Evolutionary conservation across 805 yeast species (phyloP).

Genomic region (Barnettozyma wickerhamii): DNA sequence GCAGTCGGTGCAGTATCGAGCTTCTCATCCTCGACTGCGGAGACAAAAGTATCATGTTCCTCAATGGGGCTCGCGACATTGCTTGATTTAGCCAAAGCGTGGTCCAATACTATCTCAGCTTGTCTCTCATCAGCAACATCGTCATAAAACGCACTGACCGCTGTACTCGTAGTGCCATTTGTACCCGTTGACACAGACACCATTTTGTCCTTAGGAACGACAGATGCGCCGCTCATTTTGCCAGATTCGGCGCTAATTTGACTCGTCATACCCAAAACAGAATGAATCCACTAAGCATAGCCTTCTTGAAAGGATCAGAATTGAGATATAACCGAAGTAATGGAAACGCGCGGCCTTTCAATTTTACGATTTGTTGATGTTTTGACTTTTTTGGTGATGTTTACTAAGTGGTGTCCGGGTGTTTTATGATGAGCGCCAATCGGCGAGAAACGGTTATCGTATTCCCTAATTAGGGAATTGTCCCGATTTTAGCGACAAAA

Average conservation of each 20-base stretch:
- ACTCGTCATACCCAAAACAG: neutral
- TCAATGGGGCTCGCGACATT: constrained; percentile 22
- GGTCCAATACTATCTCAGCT: constrained; percentile 22
- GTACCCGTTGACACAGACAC: neutral
- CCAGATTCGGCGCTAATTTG: neutral
- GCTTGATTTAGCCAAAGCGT: constrained; percentile 23
- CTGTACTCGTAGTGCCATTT: neutral
- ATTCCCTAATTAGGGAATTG: neutral
- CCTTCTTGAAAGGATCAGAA: no score
- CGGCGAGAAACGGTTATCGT: no score
- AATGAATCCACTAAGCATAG: no score
- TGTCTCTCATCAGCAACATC: constrained; percentile 17
- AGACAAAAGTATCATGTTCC: constrained; percentile 2
- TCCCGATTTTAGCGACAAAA: neutral
- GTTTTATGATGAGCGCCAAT: neutral
- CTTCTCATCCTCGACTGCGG: neutral
- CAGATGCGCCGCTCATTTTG: neutral
- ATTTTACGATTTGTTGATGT: no score
- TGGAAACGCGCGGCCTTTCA: no score
- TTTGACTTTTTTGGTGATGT: no score
- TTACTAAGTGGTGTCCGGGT: neutral
- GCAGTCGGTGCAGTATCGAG: neutral
- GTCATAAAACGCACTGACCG: neutral
- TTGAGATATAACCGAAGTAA: no score
- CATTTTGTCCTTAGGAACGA: neutral